Conservation (phyloP, 2,329 filamentous ascomycete genomes). For the Helicocarpus griseus region DNA sequence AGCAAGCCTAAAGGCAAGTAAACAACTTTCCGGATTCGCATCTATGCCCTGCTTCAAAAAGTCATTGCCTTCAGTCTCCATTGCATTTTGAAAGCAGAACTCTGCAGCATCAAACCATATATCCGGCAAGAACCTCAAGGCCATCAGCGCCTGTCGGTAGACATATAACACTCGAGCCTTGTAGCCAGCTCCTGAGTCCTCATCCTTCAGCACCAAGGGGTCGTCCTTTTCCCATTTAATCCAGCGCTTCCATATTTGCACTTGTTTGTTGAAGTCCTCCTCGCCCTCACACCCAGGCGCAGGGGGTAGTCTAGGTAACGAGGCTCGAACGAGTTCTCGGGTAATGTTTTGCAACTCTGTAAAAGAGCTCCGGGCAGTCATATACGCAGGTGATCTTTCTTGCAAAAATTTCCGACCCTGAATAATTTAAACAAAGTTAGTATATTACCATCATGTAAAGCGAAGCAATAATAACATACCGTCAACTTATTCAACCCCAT, state of each 20-base stretch:
- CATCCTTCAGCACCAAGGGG: conserved; percentile 72
- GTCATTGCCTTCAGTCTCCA: conserved; percentile 62
- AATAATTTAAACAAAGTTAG: background rate
- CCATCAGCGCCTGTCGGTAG: conserved; percentile 90
- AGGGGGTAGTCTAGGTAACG: conserved; percentile 71
- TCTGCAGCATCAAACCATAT: conserved; percentile 93
- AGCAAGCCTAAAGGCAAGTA: conserved; percentile 80
- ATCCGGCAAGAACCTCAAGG: conserved; percentile 86
- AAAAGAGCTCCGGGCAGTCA: conserved; percentile 88
- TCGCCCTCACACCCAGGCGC: conserved; percentile 79
- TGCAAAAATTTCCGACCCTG: conserved; percentile 90
- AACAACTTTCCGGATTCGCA: conserved; percentile 86
- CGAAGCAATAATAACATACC: conserved; percentile 39
- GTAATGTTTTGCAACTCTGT: conserved; percentile 86
- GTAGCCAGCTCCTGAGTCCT: conserved; percentile 60
- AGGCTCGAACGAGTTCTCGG: conserved; percentile 63
- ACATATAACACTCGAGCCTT: conserved; percentile 75
- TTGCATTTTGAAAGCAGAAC: conserved; percentile 74
- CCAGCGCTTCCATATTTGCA: conserved; percentile 87
- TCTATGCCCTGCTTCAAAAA: conserved; percentile 74
- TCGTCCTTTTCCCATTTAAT: conserved; percentile 93
- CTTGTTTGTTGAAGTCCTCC: conserved; percentile 71
- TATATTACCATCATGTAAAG: conserved; percentile 6
- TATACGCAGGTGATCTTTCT: conserved; percentile 84
- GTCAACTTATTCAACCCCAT: conserved; percentile 88